phyloP scores from a whole-genome alignment of 805 yeast species.

The Wickerhamia fluorescens region DNA sequence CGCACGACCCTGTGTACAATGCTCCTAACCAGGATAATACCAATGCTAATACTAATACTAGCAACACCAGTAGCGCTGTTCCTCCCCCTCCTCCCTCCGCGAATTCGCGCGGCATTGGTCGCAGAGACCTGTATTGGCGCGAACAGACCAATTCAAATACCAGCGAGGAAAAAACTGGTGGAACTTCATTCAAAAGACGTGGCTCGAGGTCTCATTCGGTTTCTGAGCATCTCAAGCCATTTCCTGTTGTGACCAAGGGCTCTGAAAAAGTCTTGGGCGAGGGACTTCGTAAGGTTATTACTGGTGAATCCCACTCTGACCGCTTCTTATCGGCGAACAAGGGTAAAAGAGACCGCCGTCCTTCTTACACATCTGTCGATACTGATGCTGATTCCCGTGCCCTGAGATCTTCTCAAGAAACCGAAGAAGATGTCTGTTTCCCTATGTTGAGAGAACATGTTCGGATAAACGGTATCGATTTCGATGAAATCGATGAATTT shows the following conservation, averaged over 20 bases:
- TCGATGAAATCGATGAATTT: conserved; percentile 83
- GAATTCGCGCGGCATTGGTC: no score
- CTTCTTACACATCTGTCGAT: conserved; percentile 38
- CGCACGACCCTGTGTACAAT: no score
- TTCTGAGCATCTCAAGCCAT: conserved; percentile 22
- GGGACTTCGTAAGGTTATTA: background rate
- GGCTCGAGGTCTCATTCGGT: conserved; percentile 15
- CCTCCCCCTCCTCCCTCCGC: no score
- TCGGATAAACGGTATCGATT: conserved; percentile 72
- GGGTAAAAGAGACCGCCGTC: conserved; percentile 25
- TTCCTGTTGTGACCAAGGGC: conserved; percentile 27
- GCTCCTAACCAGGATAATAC: conserved; percentile 14
- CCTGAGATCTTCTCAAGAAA: conserved; percentile 76
- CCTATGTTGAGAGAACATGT: conserved; percentile 72
- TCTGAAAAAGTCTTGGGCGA: no score
- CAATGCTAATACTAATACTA: no score
- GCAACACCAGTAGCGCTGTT: no score
- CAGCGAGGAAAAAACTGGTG: no score
- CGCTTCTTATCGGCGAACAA: no score
- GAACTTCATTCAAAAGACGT: no score
- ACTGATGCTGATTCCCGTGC: conserved; percentile 67
- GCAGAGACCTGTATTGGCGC: no score
- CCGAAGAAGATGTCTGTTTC: conserved; percentile 96
- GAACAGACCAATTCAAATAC: no score
- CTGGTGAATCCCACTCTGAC: conserved; percentile 2